Evolutionary conservation across 2,329 filamentous ascomycete genomes (phyloP), one percentile per base, ranked within the genome.

Genomic region (Pleomassaria siparia): DNA sequence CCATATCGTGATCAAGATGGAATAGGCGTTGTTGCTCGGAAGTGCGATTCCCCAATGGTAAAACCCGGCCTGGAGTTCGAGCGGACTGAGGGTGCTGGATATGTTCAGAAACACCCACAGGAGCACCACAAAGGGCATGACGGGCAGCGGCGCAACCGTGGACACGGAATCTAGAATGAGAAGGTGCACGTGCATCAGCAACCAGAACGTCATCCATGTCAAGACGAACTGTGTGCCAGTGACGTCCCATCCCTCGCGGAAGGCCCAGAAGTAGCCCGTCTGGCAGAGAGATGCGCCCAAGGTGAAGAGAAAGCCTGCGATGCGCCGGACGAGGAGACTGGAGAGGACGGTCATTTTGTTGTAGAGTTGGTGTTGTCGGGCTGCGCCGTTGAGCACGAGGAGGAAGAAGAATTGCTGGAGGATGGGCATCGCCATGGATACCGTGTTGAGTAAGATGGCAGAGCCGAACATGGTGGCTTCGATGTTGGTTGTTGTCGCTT

Each of bases 351-450:
- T 61, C 47, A 62, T 59, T 21, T 57, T 54, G 28, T 25, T 49
- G 43, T 59, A 57, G 21, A 59, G 43, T 20, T 53, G 12, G 61
- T 66, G 46, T 67, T 72, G 22, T 60, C 63, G 20, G 35, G 43
- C 70, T n/a, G 77, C 60, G 12, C 72, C 74, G 54, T 78, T 78
- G 49, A 77, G 55, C 35, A 67, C 70, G 22, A 73, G 67, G 11
- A 78, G 59, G 52, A 72, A 78, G 65, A 78, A 77, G 63, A 78
- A 78, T 50, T 78, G 71, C 46, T 74, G 71, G 26, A 78, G 70
- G 10, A 78, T 56, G n/a, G 75, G 70, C 25, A 78, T 63, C 39
- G 76, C 72, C 43, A 77, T 70, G 3, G 69, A 63, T 6, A 76
- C 55, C 0, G 73, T 77, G 51, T 77, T 78, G 58, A 76, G 75